Evolutionary conservation across 371 early-diverging fungal genomes (phyloP).

Genomic region (Mortierella sp.): DNA sequence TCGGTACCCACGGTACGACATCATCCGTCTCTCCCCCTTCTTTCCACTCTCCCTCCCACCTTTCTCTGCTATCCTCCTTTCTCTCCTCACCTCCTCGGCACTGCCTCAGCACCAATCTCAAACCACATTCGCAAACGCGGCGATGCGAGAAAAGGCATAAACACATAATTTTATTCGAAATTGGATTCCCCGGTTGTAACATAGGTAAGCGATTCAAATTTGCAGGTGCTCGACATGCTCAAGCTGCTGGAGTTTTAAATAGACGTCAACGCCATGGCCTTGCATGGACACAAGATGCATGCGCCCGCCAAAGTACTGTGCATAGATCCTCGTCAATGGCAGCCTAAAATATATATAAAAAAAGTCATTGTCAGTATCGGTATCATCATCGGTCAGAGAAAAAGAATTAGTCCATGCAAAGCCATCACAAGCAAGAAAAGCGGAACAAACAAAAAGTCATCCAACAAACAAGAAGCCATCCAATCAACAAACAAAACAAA

Average conservation of each 20-base stretch:
- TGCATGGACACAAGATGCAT: constrained; percentile 85
- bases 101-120: no score
- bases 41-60: no score
- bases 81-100: no score
- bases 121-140: no score
- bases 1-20: no score
- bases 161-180: no score
- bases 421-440: background rate
- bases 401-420: background rate
- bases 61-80: no score
- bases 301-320: constrained; percentile 92
- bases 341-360: constrained; percentile 64
- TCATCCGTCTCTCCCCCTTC: no score
- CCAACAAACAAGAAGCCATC: background rate
- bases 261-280: constrained; percentile 93
- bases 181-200: no score
- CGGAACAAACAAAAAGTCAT: background rate
- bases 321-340: constrained; percentile 91
- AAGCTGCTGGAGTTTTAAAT: constrained; percentile 84
- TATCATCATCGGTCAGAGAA: background rate
- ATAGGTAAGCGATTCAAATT: constrained; percentile 8
- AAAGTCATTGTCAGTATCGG: background rate
- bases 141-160: no score
- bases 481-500: background rate
- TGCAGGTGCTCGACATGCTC: constrained; percentile 61